These are phyloP conservation scores for Tulasnella sp. DNA, from an alignment of 768 basidiomycete species.

Conservation along the genomic window DNA sequence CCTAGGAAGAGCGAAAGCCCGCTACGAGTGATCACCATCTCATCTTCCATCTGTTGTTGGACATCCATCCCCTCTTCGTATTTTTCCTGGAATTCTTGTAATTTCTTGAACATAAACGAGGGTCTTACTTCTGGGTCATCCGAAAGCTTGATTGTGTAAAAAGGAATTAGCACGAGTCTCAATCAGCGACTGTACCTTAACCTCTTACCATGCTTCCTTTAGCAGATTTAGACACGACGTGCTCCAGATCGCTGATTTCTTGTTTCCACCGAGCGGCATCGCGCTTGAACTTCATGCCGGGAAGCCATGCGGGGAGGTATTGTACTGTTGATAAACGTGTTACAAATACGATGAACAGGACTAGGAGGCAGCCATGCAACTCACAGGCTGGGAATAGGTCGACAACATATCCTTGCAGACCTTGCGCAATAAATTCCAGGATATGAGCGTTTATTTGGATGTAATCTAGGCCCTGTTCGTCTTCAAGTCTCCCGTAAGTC, in stretches of 20 bases:
- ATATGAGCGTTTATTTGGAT: neutral
- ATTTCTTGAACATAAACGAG: no score
- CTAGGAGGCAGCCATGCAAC: neutral
- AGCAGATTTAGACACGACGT: neutral
- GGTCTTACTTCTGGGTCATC: no score
- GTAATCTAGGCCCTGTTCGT: neutral
- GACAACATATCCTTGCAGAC: neutral
- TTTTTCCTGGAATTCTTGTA: no score
- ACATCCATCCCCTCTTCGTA: no score
- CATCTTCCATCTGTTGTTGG: neutral
- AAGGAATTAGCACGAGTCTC: no score
- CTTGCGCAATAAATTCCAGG: neutral
- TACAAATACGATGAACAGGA: neutral
- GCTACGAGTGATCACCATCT: neutral
- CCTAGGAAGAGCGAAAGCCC: neutral
- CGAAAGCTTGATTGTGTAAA: no score
- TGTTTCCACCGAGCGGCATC: neutral
- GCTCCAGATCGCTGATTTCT: neutral
- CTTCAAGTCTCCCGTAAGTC: neutral
- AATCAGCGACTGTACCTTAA: no score
- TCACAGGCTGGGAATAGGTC: neutral
- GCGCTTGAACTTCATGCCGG: neutral
- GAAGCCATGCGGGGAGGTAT: constrained; percentile 8
- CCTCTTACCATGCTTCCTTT: neutral
- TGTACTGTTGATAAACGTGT: neutral